Base-by-base conservation (phyloP, 805 yeast genomes). In the Suhomyces vadensis region DNA sequence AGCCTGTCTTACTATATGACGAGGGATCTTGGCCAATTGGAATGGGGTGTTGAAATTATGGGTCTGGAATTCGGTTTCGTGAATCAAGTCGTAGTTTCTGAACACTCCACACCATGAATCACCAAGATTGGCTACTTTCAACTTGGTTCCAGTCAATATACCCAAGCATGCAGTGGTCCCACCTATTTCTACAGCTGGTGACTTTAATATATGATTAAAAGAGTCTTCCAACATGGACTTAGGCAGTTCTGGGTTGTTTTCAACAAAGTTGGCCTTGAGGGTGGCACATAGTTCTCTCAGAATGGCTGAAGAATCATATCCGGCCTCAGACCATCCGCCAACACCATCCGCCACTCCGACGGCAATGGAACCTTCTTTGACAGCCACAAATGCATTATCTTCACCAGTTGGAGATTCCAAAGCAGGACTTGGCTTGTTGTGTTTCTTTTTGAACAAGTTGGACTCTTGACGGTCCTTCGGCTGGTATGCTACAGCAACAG, bases 271-370 rank as follows among this genome's bases (percentile, higher is more conserved):
- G 2, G 64, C 58, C 14, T 75, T 72, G 57, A 88, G 73, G 3
- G 79, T 70, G 5, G 65, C 65, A 51, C 96, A 85, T 31, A 92
- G 67, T 54, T 87, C 94, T 53, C 95, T 74, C 31, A 94, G 83
- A 47, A 92, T 87, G 6, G 92, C 92, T 46, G 89, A 78, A 1
- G 96, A 87, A 61, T 92, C 97, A 55, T 81, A 85, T 0, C 97
- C 97, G 37, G 87, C 83, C 48, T 87, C 94, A 1, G 87, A 79
- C 97, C 98, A 92, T 3, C 98, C 98, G 11, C 98, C 98, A 3
- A 94, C 98, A 10, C 99, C 99, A 66, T 92, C 99, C 5, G 97
- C 85, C 3, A 87, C 94, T 17, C 92, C 95, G n/a, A 82, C 74
- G 4, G 85, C 78, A 0, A 83, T 49, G 22, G 64, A 65, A 2